phyloP scores from a whole-genome alignment of 2,329 filamentous ascomycete species.

The Botrytis tulipae region DNA sequence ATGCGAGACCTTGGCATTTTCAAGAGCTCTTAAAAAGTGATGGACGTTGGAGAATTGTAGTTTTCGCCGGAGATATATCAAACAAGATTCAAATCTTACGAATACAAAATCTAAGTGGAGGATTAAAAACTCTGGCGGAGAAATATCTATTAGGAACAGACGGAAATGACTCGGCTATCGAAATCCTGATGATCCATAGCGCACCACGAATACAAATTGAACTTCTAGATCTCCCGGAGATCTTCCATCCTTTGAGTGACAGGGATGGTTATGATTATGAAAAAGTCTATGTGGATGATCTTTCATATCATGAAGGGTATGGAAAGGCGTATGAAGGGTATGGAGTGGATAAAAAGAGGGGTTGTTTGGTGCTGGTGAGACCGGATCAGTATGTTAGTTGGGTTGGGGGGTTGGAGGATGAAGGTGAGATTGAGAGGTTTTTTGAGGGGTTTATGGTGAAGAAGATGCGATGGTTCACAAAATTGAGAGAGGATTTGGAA shows the following conservation, averaged over 20 bases:
- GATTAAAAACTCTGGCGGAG: slow-evolving; percentile 46
- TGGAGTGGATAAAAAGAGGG: slow-evolving; percentile 54
- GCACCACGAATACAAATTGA: slow-evolving; percentile 50
- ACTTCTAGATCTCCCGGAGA: slow-evolving; percentile 51
- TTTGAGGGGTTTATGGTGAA: slow-evolving; percentile 26
- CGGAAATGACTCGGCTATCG: slow-evolving; percentile 48
- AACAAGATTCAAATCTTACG: slow-evolving; percentile 44
- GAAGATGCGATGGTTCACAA: background rate
- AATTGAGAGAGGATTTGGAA: no score
- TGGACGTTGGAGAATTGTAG: slow-evolving; percentile 56
- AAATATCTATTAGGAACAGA: slow-evolving; percentile 42
- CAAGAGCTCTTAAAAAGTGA: slow-evolving; percentile 56
- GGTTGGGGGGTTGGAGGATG: slow-evolving; percentile 40
- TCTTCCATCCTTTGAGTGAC: slow-evolving; percentile 48
- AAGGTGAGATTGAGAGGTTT: slow-evolving; percentile 22
- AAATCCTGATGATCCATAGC: slow-evolving; percentile 61
- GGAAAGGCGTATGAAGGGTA: slow-evolving; percentile 55
- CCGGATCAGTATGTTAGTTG: slow-evolving; percentile 66
- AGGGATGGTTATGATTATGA: slow-evolving; percentile 54
- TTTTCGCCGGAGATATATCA: slow-evolving; percentile 61
- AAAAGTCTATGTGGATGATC: slow-evolving; percentile 55
- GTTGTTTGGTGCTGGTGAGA: slow-evolving; percentile 58
- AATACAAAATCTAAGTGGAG: slow-evolving; percentile 48
- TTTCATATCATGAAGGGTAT: slow-evolving; percentile 52
- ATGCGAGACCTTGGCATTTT: slow-evolving; percentile 55